Evolutionary conservation across 73 alveolate species (phyloP).

Genomic region (Stentor coeruleus): DNA sequence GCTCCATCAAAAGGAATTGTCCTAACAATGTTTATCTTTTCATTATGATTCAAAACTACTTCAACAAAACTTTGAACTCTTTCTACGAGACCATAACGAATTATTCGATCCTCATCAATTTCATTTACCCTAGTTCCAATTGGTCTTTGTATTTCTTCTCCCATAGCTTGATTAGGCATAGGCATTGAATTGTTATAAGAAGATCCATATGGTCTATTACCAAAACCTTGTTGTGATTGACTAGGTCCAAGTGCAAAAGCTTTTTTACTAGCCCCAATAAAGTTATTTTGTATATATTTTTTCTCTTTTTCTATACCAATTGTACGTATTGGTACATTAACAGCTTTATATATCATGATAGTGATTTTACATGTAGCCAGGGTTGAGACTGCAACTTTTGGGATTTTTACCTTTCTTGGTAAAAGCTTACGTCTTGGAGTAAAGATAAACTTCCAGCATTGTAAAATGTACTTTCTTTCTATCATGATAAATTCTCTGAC

Average conservation of each 20-base stretch:
- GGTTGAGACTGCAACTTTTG: background rate
- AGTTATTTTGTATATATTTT: conserved; percentile 6
- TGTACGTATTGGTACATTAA: conserved; percentile 22
- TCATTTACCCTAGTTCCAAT: background rate
- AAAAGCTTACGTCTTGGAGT: conserved; percentile 51
- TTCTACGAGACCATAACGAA: conserved; percentile 11
- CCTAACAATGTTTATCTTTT: conserved; percentile 62
- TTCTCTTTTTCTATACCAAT: conserved; percentile 17
- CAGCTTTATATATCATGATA: conserved; percentile 18
- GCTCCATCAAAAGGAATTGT: conserved; percentile 91
- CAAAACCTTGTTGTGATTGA: background rate
- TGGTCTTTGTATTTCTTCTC: background rate
- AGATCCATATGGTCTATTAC: background rate
- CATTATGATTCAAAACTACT: conserved; percentile 73
- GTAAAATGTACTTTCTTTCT: conserved; percentile 40
- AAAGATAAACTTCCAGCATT: conserved; percentile 39
- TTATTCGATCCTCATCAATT: background rate
- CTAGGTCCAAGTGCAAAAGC: background rate
- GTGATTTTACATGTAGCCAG: background rate
- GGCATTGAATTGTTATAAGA: background rate
- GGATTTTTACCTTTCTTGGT: conserved; percentile 34
- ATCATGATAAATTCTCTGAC: conserved; percentile 48
- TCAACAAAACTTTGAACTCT: conserved; percentile 83
- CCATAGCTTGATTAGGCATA: background rate
- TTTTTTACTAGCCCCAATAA: conserved; percentile 4